Percentiles rank a stretch among this genome's conserved stretches.
These are phyloP conservation scores for Boletus pseudo-olivaceus DNA, from an alignment of 768 basidiomycete genomes.

Conservation along the genomic window DNA sequence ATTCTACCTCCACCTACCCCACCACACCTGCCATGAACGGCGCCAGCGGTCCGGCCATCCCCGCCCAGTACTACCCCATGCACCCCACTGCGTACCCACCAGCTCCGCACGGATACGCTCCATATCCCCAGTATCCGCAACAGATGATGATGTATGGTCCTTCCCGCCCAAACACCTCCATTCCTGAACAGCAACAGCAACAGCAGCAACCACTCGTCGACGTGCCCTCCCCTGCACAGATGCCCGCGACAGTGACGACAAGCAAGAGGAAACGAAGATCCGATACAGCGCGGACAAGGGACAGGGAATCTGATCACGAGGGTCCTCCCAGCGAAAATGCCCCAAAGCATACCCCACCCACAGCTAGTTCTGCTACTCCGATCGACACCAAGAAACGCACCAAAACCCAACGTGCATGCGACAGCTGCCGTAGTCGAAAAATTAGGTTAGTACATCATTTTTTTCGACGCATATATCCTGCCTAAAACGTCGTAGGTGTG, in stretches of 20 bases:
- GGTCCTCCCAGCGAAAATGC: conserved; percentile 45
- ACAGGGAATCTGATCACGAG: conserved; percentile 62
- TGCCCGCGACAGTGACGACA: conserved; percentile 29
- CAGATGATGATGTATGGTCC: conserved; percentile 70
- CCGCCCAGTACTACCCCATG: conserved; percentile 54
- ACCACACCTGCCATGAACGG: conserved; percentile 36
- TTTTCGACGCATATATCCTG: conserved; percentile 7
- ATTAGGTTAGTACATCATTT: conserved; percentile 53
- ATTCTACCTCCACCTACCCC: conserved; percentile 36
- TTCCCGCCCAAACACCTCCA: conserved; percentile 35
- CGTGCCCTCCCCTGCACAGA: conserved; percentile 32
- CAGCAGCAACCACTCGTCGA: conserved; percentile 31
- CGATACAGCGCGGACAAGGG: conserved; percentile 36
- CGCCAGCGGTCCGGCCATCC: conserved; percentile 37
- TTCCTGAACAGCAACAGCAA: conserved; percentile 33
- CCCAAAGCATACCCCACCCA: conserved; percentile 32
- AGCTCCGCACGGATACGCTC: conserved; percentile 42
- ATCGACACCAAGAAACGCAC: conserved; percentile 81
- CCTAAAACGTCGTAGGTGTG: conserved; percentile 50
- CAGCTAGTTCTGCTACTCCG: conserved; percentile 28
- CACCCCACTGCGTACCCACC: conserved; percentile 49
- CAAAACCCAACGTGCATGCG: conserved; percentile 90
- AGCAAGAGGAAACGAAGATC: conserved; percentile 67
- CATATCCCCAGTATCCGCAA: conserved; percentile 53
- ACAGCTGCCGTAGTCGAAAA: conserved; percentile 87